Percentiles rank a stretch among this genome's conserved stretches.
Conservation (phyloP, 78 protist species). For the Dictyostelium capitatum region DNA sequence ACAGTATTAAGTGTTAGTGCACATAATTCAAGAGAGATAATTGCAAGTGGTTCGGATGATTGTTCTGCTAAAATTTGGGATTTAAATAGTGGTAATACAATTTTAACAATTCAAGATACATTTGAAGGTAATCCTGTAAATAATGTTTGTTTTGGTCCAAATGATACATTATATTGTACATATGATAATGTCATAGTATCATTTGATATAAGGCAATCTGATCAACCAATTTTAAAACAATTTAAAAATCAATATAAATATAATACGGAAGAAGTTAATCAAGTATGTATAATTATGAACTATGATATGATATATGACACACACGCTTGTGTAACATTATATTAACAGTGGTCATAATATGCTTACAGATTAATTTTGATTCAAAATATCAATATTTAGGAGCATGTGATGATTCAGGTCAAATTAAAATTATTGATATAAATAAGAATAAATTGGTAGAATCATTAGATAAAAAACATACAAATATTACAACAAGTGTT, state of each 20-base stretch:
- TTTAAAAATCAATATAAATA: not conserved
- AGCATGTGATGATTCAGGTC: constrained; percentile 81
- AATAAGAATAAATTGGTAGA: constrained; percentile 26
- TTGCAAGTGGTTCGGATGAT: constrained; percentile 44
- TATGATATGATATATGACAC: no score
- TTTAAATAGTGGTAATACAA: constrained; percentile 5
- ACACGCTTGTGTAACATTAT: not conserved
- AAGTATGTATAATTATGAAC: constrained; percentile 1
- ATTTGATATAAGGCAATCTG: constrained; percentile 44
- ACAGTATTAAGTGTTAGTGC: constrained; percentile 13
- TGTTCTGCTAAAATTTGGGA: constrained; percentile 71
- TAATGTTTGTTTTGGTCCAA: constrained; percentile 37
- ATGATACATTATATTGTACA: constrained; percentile 49
- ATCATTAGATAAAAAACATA: constrained; percentile 62
- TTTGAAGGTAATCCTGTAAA: constrained; percentile 24
- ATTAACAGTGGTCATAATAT: no score
- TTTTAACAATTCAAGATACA: constrained; percentile 22
- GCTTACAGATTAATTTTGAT: constrained; percentile 31
- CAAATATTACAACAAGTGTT: constrained; percentile 54
- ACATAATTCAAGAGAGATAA: constrained; percentile 8
- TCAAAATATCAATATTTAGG: constrained; percentile 59
- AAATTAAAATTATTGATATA: constrained; percentile 57
- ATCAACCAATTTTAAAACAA: constrained; percentile 20
- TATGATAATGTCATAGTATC: constrained; percentile 22
- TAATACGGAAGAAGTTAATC: constrained; percentile 55